Evolutionary conservation across 164 flowering plant species (phyloP), one percentile per base, ranked within the genome.

Genomic region (Warburgia ugandensis): DNA sequence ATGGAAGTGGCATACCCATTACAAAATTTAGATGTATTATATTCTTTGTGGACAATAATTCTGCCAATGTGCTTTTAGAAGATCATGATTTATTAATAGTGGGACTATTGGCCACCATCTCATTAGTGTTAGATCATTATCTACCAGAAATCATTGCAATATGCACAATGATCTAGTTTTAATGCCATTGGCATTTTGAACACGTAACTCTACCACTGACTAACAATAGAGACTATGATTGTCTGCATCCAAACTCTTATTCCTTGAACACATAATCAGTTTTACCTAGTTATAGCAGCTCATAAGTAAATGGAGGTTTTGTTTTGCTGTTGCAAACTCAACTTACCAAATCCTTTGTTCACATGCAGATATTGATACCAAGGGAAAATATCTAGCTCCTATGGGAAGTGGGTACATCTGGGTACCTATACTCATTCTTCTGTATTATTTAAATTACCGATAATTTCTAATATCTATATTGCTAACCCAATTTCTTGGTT

Each of bases 391-490:
- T 57, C 46, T 84, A 11, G 55, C 38, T 40, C 3, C 77, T 32
- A 0, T 68, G 6, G 90, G 81, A 36, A 52, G 62, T 12, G 84
- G 94, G 4, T 65, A 64, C 66, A 17, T 80, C 3, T 86, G 95
- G 94, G 50, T 71, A 29, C 70, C 80, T 2, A 47, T 64, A 59
- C 70, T 73, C 25, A 53, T 86, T 32, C 19, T 86, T 12, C n/a
- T 14, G 2, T 11, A 12, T 3, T 7, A 48, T 21, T 47, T 8
- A 27, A 9, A 6, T 32, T n/a, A n/a, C n/a, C n/a, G n/a, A n/a
- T 30, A 27, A n/a, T 27, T 1, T 40, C n/a, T 3, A 25, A 11
- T 33, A 27, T 21, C 7, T 12, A 33, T 27, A 5, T 44, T 27
- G 27, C 13, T 29, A 25, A 14, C 47, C 16, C 26, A 20, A 25